Conservation (phyloP, 2,329 filamentous ascomycete species). For the Aspergillus sp. region DNA sequence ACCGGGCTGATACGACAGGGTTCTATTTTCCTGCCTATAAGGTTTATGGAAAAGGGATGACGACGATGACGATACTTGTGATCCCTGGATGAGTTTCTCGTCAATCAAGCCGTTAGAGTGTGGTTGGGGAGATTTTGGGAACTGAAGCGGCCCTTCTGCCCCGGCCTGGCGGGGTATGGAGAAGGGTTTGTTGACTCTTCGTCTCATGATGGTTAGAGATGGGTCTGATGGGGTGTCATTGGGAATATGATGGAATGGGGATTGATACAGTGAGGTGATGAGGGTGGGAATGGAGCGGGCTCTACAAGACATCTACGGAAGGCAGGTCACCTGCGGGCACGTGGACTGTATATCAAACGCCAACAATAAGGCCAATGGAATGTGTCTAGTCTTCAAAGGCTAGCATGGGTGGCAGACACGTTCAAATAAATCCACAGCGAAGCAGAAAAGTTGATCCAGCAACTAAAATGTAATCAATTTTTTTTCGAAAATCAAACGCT, state of each 20-base stretch:
- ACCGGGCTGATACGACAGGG: background rate
- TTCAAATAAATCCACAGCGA: background rate
- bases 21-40: background rate
- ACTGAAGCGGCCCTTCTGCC: background rate
- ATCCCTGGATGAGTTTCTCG: slow-evolving; percentile 24
- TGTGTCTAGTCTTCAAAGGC: background rate
- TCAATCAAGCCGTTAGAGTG: slow-evolving; percentile 20
- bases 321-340: slow-evolving; percentile 5
- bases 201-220: background rate
- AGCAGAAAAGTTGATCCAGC: background rate
- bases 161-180: background rate
- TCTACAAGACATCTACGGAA: background rate
- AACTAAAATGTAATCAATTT: slow-evolving; percentile 5
- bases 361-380: background rate
- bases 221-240: background rate
- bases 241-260: background rate
- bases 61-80: slow-evolving; percentile 12
- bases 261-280: background rate
- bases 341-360: background rate
- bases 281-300: background rate
- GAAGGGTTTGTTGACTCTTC: background rate
- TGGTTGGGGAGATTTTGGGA: background rate
- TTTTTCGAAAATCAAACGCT: background rate
- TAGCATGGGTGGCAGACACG: background rate
- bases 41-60: slow-evolving; percentile 2